Percentiles rank a stretch among this genome's conserved stretches.
Conservation (phyloP, 1,284 basidiomycete species). For the Amylostereum areolatum region DNA sequence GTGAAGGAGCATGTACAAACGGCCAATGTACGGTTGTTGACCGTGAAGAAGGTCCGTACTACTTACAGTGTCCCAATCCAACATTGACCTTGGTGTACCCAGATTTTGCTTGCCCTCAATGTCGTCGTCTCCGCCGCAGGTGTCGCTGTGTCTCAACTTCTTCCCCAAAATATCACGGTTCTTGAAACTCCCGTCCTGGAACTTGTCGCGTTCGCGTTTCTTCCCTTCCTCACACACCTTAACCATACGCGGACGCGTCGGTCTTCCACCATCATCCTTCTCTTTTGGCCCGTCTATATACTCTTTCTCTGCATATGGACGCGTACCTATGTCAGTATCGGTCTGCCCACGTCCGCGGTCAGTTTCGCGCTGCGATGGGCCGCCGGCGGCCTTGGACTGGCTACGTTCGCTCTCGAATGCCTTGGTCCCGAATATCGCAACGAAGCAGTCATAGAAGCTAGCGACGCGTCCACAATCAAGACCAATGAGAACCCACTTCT, state of each 20-base stretch:
- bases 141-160: conserved; percentile 26
- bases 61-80: not conserved
- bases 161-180: conserved; percentile 40
- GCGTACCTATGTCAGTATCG: conserved; percentile 44
- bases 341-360: conserved; percentile 22
- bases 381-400: conserved; percentile 42
- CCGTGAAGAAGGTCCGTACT: conserved; percentile 57
- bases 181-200: conserved; percentile 56
- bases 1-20: conserved; percentile 22
- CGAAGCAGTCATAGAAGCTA: conserved; percentile 27
- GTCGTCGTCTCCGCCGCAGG: conserved; percentile 34
- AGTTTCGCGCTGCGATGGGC: conserved; percentile 44
- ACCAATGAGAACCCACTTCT: conserved; percentile 66
- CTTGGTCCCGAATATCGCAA: conserved; percentile 58
- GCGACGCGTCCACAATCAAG: conserved; percentile 26
- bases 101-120: conserved; percentile 43
- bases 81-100: not conserved
- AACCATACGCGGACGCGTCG: conserved; percentile 78
- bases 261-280: conserved; percentile 72
- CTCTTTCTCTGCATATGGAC: conserved; percentile 51
- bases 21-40: conserved; percentile 39
- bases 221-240: conserved; percentile 46
- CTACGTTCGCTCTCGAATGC: conserved; percentile 67
- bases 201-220: conserved; percentile 40
- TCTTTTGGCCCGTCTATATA: conserved; percentile 81